Conservation (phyloP, 441 rosid genomes). For the Erodium moschatum region DNA sequence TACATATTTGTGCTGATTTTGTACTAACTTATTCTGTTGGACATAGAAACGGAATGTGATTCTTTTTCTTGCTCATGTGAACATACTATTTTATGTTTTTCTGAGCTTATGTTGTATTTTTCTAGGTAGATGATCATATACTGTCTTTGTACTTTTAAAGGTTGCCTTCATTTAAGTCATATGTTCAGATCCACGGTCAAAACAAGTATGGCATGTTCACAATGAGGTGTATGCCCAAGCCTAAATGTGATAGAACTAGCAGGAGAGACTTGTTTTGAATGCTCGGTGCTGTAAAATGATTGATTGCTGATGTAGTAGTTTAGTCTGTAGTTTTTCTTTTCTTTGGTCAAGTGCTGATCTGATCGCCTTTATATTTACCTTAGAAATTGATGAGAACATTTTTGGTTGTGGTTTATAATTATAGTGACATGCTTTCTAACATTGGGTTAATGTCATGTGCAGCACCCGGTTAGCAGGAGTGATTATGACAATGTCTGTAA, state of each 20-base stretch:
- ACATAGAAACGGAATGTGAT: too few relatives aligned
- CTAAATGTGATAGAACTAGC: background rate
- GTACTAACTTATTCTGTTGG: too few relatives aligned
- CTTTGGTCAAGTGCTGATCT: background rate
- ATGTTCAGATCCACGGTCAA: background rate
- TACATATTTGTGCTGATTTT: background rate
- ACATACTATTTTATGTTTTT: too few relatives aligned
- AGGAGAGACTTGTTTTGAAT: background rate
- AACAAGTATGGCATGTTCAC: background rate
- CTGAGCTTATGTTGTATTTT: background rate
- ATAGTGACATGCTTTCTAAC: slow-evolving; percentile 1
- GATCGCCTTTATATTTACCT: background rate
- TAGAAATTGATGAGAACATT: background rate
- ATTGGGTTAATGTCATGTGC: slow-evolving; percentile 23
- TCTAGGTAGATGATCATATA: background rate
- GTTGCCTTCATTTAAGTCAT: background rate
- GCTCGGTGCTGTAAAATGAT: background rate
- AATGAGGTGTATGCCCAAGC: background rate
- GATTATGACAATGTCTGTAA: slow-evolving; percentile 87
- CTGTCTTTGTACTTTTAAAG: background rate
- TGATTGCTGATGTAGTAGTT: background rate
- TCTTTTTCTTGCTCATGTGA: background rate
- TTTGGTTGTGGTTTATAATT: background rate
- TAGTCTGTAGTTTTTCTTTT: too few relatives aligned
- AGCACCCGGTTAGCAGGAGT: slow-evolving; percentile 57